Evolutionary conservation across 2,329 filamentous ascomycete species (phyloP), one percentile per base, ranked within the genome.

Genomic region (Clarireedia hainanense): DNA sequence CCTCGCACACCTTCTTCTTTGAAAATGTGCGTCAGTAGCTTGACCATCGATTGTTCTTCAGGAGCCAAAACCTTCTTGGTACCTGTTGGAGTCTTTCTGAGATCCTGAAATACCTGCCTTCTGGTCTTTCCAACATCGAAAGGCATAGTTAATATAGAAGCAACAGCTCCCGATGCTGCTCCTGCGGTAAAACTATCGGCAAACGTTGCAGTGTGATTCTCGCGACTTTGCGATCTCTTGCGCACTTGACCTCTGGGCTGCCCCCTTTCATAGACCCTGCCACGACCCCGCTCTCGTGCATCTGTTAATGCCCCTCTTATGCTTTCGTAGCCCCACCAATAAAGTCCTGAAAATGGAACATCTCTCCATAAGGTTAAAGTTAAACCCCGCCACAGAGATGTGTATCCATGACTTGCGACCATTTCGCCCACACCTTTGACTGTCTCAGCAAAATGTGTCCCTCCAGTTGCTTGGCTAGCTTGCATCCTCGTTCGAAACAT

Each of bases 61-160:
- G 91, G 89, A 0, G 76, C 75, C 3, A 71, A 61, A 3, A 70
- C 69, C 2, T 67, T 68, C 5, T 69, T 68, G 15, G 69, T 63
- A 27, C 70, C 68, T n/a, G 69, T 58, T n/a, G 71, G 69, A 4
- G 68, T 62, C 7, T 50, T 51, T 7, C 51, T 56, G n/a, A 61
- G 67, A 59, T 94, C 84, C 48, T 81, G 80, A 64, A 85, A 86
- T 0, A 96, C 85, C 70, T 99, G 94, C 57, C 91, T 91, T 20
- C 94, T 80, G 4, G 94, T 99, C 76, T 99, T 99, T 64, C 94
- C 94, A 0, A 99, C 94, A 66, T 99, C 94, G 65, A 99, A 99
- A 0, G 94, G 94, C 57, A 89, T 96, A 0, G 94, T 99, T 20
- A 94, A 78, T 23, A 96, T 80, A 1, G 92, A 91, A 0, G 94